Conservation (phyloP, 495 filamentous ascomycete genomes). For the Neurospora sp. region DNA sequence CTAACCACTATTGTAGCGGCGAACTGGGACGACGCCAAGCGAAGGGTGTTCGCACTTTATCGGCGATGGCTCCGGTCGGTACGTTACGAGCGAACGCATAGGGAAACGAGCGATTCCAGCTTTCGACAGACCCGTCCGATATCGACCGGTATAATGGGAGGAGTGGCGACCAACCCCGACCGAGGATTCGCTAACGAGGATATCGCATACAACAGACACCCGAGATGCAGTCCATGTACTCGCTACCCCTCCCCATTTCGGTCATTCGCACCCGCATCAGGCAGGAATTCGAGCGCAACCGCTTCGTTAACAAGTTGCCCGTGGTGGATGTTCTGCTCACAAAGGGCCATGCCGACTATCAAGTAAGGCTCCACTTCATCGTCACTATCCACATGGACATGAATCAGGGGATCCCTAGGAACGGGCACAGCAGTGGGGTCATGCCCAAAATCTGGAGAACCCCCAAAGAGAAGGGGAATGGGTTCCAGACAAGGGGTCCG, state of each 20-base stretch:
- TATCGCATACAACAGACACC: conserved; percentile 54
- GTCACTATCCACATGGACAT: neutral
- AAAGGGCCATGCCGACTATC: conserved; percentile 82
- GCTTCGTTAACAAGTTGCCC: conserved; percentile 80
- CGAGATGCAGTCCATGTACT: conserved; percentile 94
- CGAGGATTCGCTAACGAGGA: conserved; percentile 5
- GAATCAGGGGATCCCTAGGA: neutral
- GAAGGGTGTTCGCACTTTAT: conserved; percentile 75
- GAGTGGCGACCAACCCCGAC: neutral
- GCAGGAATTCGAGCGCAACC: conserved; percentile 93
- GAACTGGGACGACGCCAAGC: conserved; percentile 78
- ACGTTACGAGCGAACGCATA: conserved; percentile 28
- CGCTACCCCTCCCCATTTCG: conserved; percentile 77
- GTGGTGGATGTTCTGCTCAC: conserved; percentile 83
- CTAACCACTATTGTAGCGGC: conserved; percentile 44
- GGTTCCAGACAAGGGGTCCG: neutral
- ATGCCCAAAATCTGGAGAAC: neutral
- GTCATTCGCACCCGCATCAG: conserved; percentile 85
- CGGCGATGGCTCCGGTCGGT: conserved; percentile 91
- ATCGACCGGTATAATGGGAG: neutral
- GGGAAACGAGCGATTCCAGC: neutral
- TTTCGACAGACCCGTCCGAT: neutral
- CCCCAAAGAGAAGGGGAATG: neutral
- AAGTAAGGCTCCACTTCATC: conserved; percentile 38
- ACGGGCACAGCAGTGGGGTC: neutral